Conservation (phyloP, 352 stramenopile species). For the Pythium pyrilobum region DNA sequence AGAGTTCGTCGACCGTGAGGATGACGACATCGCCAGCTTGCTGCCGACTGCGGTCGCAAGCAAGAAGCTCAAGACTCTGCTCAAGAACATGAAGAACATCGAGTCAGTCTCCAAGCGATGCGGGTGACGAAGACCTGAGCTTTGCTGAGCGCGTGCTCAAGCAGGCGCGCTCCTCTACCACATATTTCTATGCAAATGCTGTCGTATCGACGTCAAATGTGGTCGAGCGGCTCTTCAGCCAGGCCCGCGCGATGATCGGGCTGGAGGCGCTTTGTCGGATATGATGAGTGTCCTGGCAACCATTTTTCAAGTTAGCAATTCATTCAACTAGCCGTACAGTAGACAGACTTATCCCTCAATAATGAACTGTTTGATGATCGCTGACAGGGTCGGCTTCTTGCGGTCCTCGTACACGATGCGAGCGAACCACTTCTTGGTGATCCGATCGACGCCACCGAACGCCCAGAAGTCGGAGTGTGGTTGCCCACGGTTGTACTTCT, state of each 20-base stretch:
- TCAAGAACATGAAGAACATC: not conserved
- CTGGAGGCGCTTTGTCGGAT: no score
- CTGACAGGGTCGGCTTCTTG: conserved; percentile 15
- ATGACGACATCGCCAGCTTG: conserved; percentile 3
- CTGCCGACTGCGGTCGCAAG: not conserved
- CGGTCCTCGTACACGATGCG: conserved; percentile 14
- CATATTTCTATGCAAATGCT: not conserved
- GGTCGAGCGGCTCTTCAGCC: not conserved
- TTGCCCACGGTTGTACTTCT: conserved; percentile 17
- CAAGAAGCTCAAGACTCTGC: not conserved
- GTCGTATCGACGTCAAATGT: not conserved
- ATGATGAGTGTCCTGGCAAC: no score
- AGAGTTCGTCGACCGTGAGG: conserved; percentile 2
- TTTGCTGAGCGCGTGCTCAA: not conserved
- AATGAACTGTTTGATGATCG: conserved; percentile 3
- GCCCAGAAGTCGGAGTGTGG: conserved; percentile 24
- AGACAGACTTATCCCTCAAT: not conserved
- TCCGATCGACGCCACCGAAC: conserved; percentile 22
- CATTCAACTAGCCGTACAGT: not conserved
- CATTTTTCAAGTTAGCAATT: not conserved
- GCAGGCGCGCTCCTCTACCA: not conserved
- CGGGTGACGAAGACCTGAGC: not conserved
- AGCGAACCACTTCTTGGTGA: conserved; percentile 22
- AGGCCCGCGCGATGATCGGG: not conserved
- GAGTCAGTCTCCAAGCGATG: conserved; percentile 8